These are phyloP conservation scores for Viridothelium virens DNA, from an alignment of 495 filamentous ascomycete species.

Conservation along the genomic window DNA sequence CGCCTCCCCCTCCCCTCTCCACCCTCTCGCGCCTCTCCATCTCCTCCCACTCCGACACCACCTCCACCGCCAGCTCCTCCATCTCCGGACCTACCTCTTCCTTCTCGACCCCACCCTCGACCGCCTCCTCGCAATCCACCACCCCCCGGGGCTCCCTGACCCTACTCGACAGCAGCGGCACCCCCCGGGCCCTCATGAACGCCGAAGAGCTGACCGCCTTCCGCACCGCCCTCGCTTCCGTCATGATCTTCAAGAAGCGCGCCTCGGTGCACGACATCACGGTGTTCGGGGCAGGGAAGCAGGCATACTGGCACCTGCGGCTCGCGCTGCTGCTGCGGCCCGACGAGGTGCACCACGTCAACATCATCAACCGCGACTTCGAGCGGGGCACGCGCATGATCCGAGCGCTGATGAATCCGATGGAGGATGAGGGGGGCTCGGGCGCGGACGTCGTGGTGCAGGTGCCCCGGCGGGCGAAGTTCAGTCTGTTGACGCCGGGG, in stretches of 20 bases:
- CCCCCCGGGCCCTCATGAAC: constrained; percentile 70
- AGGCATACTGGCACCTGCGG: constrained; percentile 91
- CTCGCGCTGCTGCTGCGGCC: constrained; percentile 69
- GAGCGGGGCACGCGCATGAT: constrained; percentile 51
- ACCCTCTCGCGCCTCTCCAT: constrained; percentile 27
- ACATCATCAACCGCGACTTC: constrained; percentile 71
- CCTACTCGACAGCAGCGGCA: constrained; percentile 58
- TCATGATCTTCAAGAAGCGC: constrained; percentile 66
- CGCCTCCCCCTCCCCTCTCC: constrained; percentile 5
- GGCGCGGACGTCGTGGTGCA: constrained; percentile 13
- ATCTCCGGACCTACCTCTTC: constrained; percentile 26
- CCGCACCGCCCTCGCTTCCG: constrained; percentile 77
- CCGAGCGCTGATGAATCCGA: constrained; percentile 47
- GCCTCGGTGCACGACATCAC: constrained; percentile 59
- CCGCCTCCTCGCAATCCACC: constrained; percentile 32
- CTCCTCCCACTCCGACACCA: constrained; percentile 16
- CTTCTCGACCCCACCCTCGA: constrained; percentile 19
- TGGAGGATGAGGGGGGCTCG: constrained; percentile 17
- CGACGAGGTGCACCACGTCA: constrained; percentile 61
- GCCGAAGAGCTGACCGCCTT: constrained; percentile 86
- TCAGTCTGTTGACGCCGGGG: constrained; percentile 53
- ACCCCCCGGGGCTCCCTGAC: constrained; percentile 72
- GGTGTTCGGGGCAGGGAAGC: constrained; percentile 83
- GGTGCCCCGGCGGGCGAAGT: constrained; percentile 9
- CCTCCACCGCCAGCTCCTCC: constrained; percentile 26